phyloP scores from a whole-genome alignment of 305 asterid species.

The Plantago lanceolata region DNA sequence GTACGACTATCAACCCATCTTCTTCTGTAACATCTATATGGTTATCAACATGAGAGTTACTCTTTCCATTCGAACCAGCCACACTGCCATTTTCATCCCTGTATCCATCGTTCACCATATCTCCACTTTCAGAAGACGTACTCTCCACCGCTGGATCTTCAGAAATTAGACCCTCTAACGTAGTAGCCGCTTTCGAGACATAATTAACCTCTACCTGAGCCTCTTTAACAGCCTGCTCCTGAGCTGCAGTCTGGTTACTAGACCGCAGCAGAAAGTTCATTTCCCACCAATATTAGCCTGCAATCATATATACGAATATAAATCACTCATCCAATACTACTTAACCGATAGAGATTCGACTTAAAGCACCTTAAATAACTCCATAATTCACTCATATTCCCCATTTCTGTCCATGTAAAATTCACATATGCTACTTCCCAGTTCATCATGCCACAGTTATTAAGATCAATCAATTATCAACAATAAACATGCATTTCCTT shows the following conservation, averaged over 20 bases:
- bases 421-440: too few species aligned
- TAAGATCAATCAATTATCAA: too few species aligned
- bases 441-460: too few species aligned
- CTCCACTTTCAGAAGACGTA: conserved; percentile 28
- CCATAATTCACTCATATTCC: too few species aligned
- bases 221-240: conserved; percentile 49
- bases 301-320: conserved; percentile 2
- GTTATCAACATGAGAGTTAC: conserved; percentile 35
- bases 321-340: not conserved
- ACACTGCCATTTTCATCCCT: conserved; percentile 35
- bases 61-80: conserved; percentile 37
- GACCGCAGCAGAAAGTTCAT: conserved; percentile 94
- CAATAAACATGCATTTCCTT: too few species aligned
- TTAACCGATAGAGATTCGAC: too few species aligned
- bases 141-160: conserved; percentile 47
- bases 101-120: conserved; percentile 31
- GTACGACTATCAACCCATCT: conserved; percentile 71
- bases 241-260: conserved; percentile 61
- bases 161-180: conserved; percentile 57
- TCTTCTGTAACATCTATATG: conserved; percentile 77
- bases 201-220: conserved; percentile 33
- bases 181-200: conserved; percentile 39
- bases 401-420: too few species aligned
- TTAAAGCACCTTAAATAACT: too few species aligned
- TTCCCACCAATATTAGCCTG: conserved; percentile 40